Evolutionary conservation across 1,139 yeast species (phyloP), one percentile per base, ranked within the genome.

Genomic region (Taphrina deformans): DNA sequence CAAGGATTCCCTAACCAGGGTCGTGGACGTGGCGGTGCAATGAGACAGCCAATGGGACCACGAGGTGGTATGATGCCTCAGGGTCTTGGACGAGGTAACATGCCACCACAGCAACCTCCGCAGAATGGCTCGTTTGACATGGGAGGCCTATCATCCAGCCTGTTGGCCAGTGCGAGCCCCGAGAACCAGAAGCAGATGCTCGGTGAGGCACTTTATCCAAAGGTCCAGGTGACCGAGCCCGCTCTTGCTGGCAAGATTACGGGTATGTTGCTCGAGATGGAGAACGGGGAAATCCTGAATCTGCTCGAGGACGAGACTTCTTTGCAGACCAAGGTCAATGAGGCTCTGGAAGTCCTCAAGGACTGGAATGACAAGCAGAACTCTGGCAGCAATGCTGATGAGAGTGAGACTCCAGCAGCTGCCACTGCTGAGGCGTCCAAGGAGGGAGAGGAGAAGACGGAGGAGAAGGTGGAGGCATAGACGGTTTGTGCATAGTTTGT

Each of bases 171-270:
- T 18, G 80, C 77, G 51, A 78, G 80, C 51, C 81, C 86, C 75
- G 97, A 89, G 78, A 93, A 91, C 80, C 97, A 92, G 83, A 90
- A 89, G 87, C 90, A 95, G 83, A 85, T 91, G 77, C 85, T 95
- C 78, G 99, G 99, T 79, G 98, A 93, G 84, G 96, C 91, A 77
- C 84, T 95, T 77, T 95, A 92, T 84, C 95, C 96, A 77, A 90
- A 87, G 85, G 88, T 95, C 75, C 87, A 88, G 72, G 86, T 92
- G 73, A 89, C 93, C 76, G 96, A 96, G 76, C 89, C 89, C 69
- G 97, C 90, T 79, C 92, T 96, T 76, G 97, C 98, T 72, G 97
- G 97, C 81, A 93, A 92, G 84, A 91, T 93, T 77, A 93, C 99
- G 72, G 99, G 98, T 82, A 93, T 93, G 99, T 86, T 93, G 83